These are phyloP conservation scores for Seiridium cupressi DNA, from an alignment of 2,329 filamentous ascomycete species.

Conservation along the genomic window DNA sequence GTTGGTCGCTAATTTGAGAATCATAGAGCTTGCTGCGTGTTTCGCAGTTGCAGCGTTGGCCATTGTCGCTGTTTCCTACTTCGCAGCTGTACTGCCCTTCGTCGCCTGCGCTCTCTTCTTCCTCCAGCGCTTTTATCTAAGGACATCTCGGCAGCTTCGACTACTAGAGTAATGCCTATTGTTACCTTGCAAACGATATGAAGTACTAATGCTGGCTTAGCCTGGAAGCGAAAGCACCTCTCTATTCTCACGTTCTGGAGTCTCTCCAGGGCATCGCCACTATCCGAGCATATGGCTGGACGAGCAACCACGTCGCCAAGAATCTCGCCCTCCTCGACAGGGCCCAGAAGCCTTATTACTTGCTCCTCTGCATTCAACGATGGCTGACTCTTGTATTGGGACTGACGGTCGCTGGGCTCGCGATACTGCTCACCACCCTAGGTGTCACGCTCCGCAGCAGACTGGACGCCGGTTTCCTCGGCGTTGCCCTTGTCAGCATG, in stretches of 20 bases:
- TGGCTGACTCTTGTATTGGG: constrained; percentile 3
- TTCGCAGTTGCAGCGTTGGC: constrained; percentile 14
- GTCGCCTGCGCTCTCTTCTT: constrained; percentile 12
- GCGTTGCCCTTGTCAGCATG: constrained; percentile 1
- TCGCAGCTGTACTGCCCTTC: constrained; percentile 12
- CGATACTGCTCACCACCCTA: constrained; percentile 2
- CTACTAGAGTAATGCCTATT: constrained; percentile 32
- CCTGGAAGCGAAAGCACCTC: constrained; percentile 4
- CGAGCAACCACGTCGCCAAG: not conserved
- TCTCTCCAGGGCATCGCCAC: not conserved
- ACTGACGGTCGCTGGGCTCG: constrained; percentile 2
- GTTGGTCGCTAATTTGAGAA: constrained; percentile 4
- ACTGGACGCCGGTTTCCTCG: constrained; percentile 3
- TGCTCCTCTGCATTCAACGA: constrained; percentile 3
- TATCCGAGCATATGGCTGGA: constrained; percentile 6
- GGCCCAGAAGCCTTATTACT: constrained; percentile 7
- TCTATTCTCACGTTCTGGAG: constrained; percentile 2
- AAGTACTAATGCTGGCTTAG: constrained; percentile 20
- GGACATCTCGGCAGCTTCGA: constrained; percentile 6
- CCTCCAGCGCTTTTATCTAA: constrained; percentile 7
- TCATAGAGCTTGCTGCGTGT: constrained; percentile 1
- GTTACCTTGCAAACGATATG: constrained; percentile 6
- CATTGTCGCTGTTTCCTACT: constrained; percentile 21
- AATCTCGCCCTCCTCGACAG: not conserved
- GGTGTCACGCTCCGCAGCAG: not conserved